Conservation (phyloP, 2,329 filamentous ascomycete species). For the Trichoderma gracile region DNA sequence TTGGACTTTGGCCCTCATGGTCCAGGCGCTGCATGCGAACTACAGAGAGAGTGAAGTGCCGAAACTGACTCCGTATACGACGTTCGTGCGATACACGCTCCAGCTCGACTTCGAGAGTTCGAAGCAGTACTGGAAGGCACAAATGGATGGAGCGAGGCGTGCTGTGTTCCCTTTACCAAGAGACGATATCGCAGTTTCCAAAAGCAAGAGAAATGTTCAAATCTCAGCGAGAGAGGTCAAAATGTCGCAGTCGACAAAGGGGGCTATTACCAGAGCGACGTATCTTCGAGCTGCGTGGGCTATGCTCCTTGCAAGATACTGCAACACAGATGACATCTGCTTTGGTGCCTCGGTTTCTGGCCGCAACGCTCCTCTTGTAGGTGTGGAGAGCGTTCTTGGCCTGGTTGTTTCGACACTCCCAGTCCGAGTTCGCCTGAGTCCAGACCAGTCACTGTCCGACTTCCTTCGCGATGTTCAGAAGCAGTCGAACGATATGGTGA, state of each 20-base stretch:
- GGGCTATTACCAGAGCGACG: constrained; percentile 13
- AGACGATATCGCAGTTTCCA: background rate
- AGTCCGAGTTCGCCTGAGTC: constrained; percentile 25
- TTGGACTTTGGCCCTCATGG: constrained; percentile 10
- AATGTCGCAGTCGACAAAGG: background rate
- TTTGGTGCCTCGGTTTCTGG: constrained; percentile 28
- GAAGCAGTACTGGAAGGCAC: constrained; percentile 25
- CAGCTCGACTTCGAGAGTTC: background rate
- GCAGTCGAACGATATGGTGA: constrained; percentile 25
- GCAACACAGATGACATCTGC: constrained; percentile 27
- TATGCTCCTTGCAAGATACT: constrained; percentile 21
- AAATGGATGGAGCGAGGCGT: constrained; percentile 24
- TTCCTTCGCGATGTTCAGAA: constrained; percentile 27
- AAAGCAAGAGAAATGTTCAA: background rate
- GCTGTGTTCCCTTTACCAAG: background rate
- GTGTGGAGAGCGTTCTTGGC: constrained; percentile 1
- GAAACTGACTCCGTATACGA: background rate
- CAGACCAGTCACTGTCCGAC: constrained; percentile 1
- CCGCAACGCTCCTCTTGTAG: constrained; percentile 26
- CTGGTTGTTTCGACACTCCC: constrained; percentile 28
- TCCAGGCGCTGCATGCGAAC: background rate
- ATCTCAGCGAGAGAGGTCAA: background rate
- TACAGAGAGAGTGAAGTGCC: background rate
- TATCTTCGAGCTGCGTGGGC: constrained; percentile 24
- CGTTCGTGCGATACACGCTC: constrained; percentile 18